These are phyloP conservation scores for Blumeriella jaapii DNA, from an alignment of 2,329 filamentous ascomycete species.

Conservation along the genomic window DNA sequence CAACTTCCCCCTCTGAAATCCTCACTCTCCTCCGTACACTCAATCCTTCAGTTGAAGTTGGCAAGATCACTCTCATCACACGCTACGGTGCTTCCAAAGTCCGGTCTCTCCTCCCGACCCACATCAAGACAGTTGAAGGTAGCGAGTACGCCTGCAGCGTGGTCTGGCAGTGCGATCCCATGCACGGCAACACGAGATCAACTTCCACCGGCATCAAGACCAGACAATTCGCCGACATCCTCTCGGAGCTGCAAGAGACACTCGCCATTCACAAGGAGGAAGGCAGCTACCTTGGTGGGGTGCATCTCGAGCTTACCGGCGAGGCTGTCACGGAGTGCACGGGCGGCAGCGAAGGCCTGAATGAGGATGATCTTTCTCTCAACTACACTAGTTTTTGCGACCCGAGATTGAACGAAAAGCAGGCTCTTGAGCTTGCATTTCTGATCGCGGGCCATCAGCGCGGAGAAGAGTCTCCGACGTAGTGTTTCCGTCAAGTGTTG, in stretches of 20 bases:
- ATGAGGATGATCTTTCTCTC: constrained; percentile 75
- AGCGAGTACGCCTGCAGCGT: constrained; percentile 57
- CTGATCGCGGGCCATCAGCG: constrained; percentile 65
- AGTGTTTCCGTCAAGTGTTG: background rate
- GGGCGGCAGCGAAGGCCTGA: constrained; percentile 76
- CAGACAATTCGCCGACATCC: constrained; percentile 79
- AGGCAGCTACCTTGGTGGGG: constrained; percentile 79
- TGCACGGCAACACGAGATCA: constrained; percentile 75
- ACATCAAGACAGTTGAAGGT: constrained; percentile 79
- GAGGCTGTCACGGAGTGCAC: constrained; percentile 95
- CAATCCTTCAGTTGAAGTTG: constrained; percentile 70
- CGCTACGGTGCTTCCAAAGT: constrained; percentile 81
- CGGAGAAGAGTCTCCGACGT: constrained; percentile 3
- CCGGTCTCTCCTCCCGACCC: constrained; percentile 59
- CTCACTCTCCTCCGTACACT: constrained; percentile 70
- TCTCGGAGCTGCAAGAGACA: constrained; percentile 74
- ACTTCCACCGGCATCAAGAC: constrained; percentile 81
- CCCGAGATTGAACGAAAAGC: constrained; percentile 91
- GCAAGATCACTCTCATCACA: constrained; percentile 93
- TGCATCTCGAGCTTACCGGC: constrained; percentile 90
- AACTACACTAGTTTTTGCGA: constrained; percentile 97
- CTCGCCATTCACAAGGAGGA: constrained; percentile 74
- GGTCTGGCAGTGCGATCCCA: constrained; percentile 97
- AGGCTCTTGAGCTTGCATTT: constrained; percentile 90
- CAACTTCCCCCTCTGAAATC: constrained; percentile 66